Evolutionary conservation across 257 asterid genomes (phyloP), one percentile per base, ranked within the genome.

Genomic region (Primulina tabacum): DNA sequence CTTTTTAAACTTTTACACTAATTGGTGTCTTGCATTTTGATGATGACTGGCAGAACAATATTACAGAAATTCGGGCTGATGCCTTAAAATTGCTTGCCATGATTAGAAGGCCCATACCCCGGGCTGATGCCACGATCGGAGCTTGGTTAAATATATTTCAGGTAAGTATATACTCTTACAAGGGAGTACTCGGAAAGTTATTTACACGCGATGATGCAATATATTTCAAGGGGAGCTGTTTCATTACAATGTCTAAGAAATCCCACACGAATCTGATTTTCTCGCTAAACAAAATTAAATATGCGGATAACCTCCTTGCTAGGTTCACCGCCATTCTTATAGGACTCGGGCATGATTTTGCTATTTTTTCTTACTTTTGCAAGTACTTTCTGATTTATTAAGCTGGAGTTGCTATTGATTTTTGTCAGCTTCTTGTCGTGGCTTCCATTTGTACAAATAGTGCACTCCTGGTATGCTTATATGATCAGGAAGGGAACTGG

Each of bases 91-190:
- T 90, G 85, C 94, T 93, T 55, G 87, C 95, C 57, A 86, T 85
- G 90, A 86, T 87, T 85, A 89, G 87, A 77, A 80, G 99, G 79
- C 99, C 99, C 2, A 60, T 87, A 50, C 97, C 99, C 57, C 96
- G 95, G 62, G 81, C 83, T 30, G 89, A 83, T 75, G 95, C 95
- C 16, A 86, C 97, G 7, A 87, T 93, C 24, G 99, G 99, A 53
- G 99, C 96, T 9, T 93, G 99, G 99, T 82, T 90, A 53, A 89
- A 90, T 79, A 93, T 93, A 69, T 90, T 89, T 86, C 99, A 93
- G 92, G 99, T 89, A 69, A 28, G 29, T 0, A 1, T 28, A 28
- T 28, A 21, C 24, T 21, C 24, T 21, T 21, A 21, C 24, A 21
- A 21, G 24, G 24, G 24, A 21, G 24, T 0, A 21, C 24, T 21